Base-by-base conservation (phyloP, 495 filamentous ascomycete genomes). In the Talaromyces liani region DNA sequence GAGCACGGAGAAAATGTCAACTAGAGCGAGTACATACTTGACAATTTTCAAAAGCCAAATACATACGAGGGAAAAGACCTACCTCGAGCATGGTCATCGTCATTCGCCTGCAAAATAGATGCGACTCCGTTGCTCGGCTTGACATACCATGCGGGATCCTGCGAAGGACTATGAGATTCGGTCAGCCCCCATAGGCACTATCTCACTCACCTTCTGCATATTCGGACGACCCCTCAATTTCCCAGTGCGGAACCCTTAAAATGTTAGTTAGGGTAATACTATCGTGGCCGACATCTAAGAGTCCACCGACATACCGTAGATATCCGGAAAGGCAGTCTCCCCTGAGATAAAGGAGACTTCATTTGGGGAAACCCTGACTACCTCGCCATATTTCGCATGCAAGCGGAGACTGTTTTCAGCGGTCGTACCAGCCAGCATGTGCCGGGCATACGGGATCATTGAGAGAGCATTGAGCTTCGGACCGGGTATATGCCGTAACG, bases 251-350 rank as follows among this genome's bases (percentile, higher is more conserved):
- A 51, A 51, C 10, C 45, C 45, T 51, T 14, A 1, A 12, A 24
- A 34, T 34, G 7, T 10, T 34, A 34, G 14, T 29, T 29, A 29
- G 27, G 27, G 27, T 3, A 29, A 29, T 29, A 29, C 27, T 29
- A 29, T 29, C 5, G 27, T 29, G 27, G 27, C 27, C 27, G 27
- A 29, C 5, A 29, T 29, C 27, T 6, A 29, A 29, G 27, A 4
- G 27, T 29, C 27, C 27, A 29, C 27, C 27, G 27, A 61, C 58
- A 29, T 45, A 39, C 58, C 58, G 22, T 61, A 61, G 14, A 61
- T 61, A 61, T 61, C 58, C n/a, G 14, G 33, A 36, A 36, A 61
- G 8, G 58, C 58, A 51, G 45, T 51, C 18, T 61, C 33, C 34
- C 27, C 58, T 6, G 34, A 10, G 58, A 41, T 39, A 10, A 49